phyloP scores from a whole-genome alignment of 345 rosid genomes.

The Populus nigra region DNA sequence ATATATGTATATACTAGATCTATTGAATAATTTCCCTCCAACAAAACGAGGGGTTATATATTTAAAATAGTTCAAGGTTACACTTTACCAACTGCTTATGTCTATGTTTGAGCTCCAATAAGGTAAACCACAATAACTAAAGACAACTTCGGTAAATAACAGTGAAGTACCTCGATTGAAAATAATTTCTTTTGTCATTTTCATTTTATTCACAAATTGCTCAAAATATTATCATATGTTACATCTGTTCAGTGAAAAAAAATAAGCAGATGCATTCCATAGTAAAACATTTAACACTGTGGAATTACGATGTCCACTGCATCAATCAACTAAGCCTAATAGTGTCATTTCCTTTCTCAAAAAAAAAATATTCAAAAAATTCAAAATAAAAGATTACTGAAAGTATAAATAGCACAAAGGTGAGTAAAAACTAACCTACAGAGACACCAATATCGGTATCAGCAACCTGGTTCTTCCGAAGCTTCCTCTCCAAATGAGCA shows the following conservation, averaged over 20 bases:
- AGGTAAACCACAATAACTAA: not conserved
- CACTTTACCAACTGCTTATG: not conserved
- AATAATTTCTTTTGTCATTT: not conserved
- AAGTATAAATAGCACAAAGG: too few relatives aligned
- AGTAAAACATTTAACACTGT: not conserved
- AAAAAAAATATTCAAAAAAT: not conserved
- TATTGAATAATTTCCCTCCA: too few relatives aligned
- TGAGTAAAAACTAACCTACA: slow-evolving; percentile 63
- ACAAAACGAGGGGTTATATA: not conserved
- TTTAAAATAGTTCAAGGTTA: not conserved
- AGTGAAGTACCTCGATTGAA: not conserved
- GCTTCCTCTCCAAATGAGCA: slow-evolving; percentile 99
- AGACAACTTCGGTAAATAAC: not conserved
- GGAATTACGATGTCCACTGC: not conserved
- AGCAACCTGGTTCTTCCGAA: slow-evolving; percentile 98
- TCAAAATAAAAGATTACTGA: not conserved
- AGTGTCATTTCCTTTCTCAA: not conserved
- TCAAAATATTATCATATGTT: not conserved
- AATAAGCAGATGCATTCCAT: not conserved
- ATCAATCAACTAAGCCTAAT: not conserved
- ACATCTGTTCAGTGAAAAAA: not conserved
- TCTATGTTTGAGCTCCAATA: not conserved
- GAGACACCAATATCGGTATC: slow-evolving; percentile 99
- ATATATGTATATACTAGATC: too few relatives aligned
- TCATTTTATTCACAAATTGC: not conserved